Conservation (phyloP, 345 rosid species). For the Aethionema arabicum region DNA sequence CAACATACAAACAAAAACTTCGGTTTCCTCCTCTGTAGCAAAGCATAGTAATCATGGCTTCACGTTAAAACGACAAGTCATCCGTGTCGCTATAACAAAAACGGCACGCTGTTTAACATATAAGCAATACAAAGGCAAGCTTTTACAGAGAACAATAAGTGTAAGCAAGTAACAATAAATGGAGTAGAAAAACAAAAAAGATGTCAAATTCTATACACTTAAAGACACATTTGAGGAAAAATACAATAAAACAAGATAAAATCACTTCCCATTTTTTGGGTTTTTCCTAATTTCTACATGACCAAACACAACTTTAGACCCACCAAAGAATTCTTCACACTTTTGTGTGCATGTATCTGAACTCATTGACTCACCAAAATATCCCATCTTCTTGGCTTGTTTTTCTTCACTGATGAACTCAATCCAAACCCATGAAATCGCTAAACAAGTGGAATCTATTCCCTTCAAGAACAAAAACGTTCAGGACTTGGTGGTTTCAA, state of each 20-base stretch:
- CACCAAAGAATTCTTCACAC: conserved; percentile 20
- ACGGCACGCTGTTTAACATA: too few species aligned
- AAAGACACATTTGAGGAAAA: background rate
- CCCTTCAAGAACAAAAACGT: conserved; percentile 15
- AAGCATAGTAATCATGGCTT: too few species aligned
- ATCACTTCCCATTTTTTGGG: conserved; percentile 22
- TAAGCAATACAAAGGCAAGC: too few species aligned
- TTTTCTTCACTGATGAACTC: conserved; percentile 1
- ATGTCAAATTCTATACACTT: too few species aligned
- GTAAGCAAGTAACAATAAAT: too few species aligned
- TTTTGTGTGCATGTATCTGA: conserved; percentile 1
- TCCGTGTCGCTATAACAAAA: too few species aligned
- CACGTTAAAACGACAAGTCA: too few species aligned
- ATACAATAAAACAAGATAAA: conserved; percentile 21
- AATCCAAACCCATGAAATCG: background rate
- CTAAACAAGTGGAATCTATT: background rate
- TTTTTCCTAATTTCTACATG: conserved; percentile 19
- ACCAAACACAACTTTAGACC: conserved; percentile 17
- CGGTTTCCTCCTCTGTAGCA: background rate
- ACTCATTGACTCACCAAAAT: conserved; percentile 5
- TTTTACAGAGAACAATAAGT: too few species aligned
- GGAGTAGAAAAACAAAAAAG: too few species aligned
- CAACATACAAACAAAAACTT: conserved; percentile 6
- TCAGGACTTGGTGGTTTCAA: conserved; percentile 13
- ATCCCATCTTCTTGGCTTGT: conserved; percentile 14